Evolutionary conservation across 768 basidiomycete species (phyloP), one percentile per base, ranked within the genome.

Genomic region (Lactarius sp.): DNA sequence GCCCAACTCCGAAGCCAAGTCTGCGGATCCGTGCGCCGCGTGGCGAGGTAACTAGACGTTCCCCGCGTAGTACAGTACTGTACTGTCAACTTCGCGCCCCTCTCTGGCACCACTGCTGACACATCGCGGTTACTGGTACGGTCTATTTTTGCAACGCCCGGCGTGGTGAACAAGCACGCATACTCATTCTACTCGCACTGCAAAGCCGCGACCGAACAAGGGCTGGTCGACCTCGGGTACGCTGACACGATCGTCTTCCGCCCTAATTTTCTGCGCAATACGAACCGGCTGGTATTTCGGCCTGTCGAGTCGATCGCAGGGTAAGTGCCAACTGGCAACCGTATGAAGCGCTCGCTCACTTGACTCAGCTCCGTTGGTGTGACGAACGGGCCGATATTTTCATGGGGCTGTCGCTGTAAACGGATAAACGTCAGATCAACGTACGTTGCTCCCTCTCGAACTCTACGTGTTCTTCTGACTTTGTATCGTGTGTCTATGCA

Each of bases 151-250:
- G 6, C n/a, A 46, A 46, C 8, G 31, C 27, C 47, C 4, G 41
- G 18, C 0, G 80, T 80, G 12, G 83, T 87, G 27, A 75, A 82
- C 69, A 58, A 82, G 0, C 74, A 72, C 0, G 83, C 86, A 4
- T 65, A 60, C 0, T 79, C 86, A 67, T 73, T 87, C 16, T 89
- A 88, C 62, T 39, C 75, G 1, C 81, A 69, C 85, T 84, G 82
- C 68, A 91, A 91, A 74, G 90, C 87, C n/a, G 74, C 84, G 22
- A 92, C 90, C 0, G 90, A 92, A 72, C 75, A 81, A 47, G 86
- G 75, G 0, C 76, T 92, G 18, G 85, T 87, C 0, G 73, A 73
- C 3, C 73, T 91, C 10, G 88, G 87, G 12, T n/a, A 91, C 70
- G 70, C 75, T 18, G 88, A 91, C 59, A 83, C 84, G 2, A 83